Percentiles rank a stretch among this genome's conserved stretches.
Evolutionary conservation across 345 rosid genomes (phyloP).

Genomic region (Bretschneidera sinensis): DNA sequence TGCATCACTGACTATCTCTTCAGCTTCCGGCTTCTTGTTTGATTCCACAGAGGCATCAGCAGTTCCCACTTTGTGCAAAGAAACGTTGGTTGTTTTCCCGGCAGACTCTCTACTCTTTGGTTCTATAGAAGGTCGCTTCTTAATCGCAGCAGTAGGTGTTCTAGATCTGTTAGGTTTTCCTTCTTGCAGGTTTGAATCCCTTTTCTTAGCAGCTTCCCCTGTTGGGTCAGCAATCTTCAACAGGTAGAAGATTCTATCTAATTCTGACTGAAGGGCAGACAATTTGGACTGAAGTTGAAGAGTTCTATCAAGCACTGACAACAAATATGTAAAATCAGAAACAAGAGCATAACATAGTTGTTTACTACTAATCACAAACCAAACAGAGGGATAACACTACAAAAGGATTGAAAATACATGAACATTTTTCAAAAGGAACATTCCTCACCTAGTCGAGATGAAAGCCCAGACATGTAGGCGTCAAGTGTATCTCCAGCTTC

Average conservation of each 20-base stretch:
- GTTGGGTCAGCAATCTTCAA: conserved; percentile 90
- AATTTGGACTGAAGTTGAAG: conserved; percentile 57
- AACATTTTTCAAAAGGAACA: not conserved
- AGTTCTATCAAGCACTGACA: conserved; percentile 69
- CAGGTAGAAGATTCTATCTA: conserved; percentile 64
- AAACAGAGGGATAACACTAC: not conserved
- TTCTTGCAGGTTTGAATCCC: conserved; percentile 43
- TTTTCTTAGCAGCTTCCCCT: conserved; percentile 57
- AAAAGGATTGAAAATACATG: not conserved
- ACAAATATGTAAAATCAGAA: not conserved
- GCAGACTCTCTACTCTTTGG: conserved; percentile 29
- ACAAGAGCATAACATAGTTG: not conserved
- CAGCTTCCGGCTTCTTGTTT: conserved; percentile 33
- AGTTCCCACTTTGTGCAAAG: conserved; percentile 28
- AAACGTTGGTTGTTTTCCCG: conserved; percentile 29
- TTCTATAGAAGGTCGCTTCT: conserved; percentile 35
- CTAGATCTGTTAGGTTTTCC: conserved; percentile 29
- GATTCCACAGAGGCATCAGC: conserved; percentile 23
- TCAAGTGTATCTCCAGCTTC: conserved; percentile 83
- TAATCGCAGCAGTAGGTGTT: conserved; percentile 23
- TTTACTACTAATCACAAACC: conserved; percentile 2
- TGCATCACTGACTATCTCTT: conserved; percentile 26
- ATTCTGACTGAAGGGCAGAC: conserved; percentile 59
- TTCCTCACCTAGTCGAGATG: conserved; percentile 70
- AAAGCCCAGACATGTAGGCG: conserved; percentile 86